phyloP scores from a whole-genome alignment of 345 rosid species.

The Gossypium ekmanianum region DNA sequence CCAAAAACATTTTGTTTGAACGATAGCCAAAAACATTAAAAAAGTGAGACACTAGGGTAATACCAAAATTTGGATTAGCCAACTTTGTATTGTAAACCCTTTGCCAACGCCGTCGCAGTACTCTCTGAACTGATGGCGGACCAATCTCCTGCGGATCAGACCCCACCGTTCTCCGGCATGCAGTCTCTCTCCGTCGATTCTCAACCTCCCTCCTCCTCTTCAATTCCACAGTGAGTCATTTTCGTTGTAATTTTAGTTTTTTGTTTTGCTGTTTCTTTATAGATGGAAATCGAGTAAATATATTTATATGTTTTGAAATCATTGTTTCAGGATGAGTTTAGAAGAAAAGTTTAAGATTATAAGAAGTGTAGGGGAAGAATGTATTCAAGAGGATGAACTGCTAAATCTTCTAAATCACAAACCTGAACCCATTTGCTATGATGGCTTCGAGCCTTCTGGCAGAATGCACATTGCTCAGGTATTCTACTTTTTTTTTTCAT shows the following conservation, averaged over 20 bases:
- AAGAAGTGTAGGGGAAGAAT: constrained; percentile 81
- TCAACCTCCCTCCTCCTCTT: constrained; percentile 19
- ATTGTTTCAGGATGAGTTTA: constrained; percentile 42
- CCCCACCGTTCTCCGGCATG: constrained; percentile 12
- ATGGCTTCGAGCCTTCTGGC: constrained; percentile 94
- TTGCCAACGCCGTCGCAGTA: not conserved
- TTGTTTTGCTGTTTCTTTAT: not conserved
- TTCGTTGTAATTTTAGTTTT: not conserved
- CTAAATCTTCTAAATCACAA: constrained; percentile 68
- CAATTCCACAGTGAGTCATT: constrained; percentile 26
- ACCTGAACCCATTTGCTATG: constrained; percentile 77
- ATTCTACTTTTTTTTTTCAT: not conserved
- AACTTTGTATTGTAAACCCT: not conserved
- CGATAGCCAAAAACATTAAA: not conserved
- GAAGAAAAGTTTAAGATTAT: constrained; percentile 68
- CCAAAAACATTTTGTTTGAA: no score
- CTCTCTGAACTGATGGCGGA: constrained; percentile 6
- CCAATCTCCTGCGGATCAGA: constrained; percentile 1
- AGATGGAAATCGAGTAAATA: not conserved
- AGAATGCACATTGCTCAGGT: constrained; percentile 98
- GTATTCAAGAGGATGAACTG: constrained; percentile 81
- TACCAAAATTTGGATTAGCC: not conserved
- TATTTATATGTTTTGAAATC: not conserved
- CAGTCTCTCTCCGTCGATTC: constrained; percentile 28
- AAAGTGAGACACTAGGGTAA: not conserved